phyloP scores from a whole-genome alignment of 768 basidiomycete species.

The Suillus weaverae region DNA sequence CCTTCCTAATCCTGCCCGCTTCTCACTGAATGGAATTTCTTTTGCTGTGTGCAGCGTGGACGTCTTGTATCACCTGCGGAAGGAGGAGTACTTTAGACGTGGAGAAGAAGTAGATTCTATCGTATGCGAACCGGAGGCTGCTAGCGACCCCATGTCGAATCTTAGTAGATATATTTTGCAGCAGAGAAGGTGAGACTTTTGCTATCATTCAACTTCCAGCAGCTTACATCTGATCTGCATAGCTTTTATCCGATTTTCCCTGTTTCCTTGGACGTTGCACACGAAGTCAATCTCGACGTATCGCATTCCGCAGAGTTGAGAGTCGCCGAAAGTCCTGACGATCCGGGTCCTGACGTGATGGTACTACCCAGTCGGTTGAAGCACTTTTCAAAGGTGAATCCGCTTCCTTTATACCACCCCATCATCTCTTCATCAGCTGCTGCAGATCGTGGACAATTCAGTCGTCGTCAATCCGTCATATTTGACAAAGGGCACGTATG shows the following conservation, averaged over 20 bases:
- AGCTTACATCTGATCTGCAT: conserved; percentile 6
- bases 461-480: conserved; percentile 86
- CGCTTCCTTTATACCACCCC: background rate
- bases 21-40: conserved; percentile 80
- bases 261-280: conserved; percentile 65
- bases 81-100: conserved; percentile 74
- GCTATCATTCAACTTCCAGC: background rate
- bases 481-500: conserved; percentile 61
- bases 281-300: conserved; percentile 88
- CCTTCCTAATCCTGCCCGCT: conserved; percentile 84
- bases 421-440: background rate
- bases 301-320: conserved; percentile 64
- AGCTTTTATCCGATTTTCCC: conserved; percentile 98
- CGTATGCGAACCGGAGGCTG: conserved; percentile 41
- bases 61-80: conserved; percentile 83
- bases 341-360: conserved; percentile 75
- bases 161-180: conserved; percentile 79
- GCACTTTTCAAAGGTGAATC: conserved; percentile 81
- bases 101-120: conserved; percentile 61
- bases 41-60: conserved; percentile 87
- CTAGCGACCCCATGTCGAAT: conserved; percentile 75
- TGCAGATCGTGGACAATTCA: conserved; percentile 74
- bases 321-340: conserved; percentile 34
- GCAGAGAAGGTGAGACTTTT: conserved; percentile 70
- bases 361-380: conserved; percentile 87